Percentiles rank a stretch among this genome's conserved stretches.
Evolutionary conservation across 2,329 filamentous ascomycete genomes (phyloP).

Genomic region (Gaeumannomyces tritici): DNA sequence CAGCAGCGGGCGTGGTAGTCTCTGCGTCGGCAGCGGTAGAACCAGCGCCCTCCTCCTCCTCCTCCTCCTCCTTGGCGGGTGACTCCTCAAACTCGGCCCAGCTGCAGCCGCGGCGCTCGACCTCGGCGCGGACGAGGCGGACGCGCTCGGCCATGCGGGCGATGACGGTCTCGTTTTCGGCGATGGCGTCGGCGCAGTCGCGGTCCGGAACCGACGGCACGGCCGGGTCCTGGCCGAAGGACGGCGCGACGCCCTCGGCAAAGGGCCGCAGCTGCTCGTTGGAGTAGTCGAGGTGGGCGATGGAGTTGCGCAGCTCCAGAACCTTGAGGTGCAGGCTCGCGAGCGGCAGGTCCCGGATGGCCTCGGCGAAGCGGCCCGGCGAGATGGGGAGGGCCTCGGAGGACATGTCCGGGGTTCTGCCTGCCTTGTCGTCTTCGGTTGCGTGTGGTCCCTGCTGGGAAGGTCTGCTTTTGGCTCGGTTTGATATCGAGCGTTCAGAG

Average conservation of each 20-base stretch:
- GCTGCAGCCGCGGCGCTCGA: slow-evolving; percentile 45
- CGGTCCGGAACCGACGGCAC: slow-evolving; percentile 38
- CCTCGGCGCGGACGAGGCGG: slow-evolving; percentile 52
- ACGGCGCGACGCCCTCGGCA: slow-evolving; percentile 38
- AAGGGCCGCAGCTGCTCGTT: slow-evolving; percentile 65
- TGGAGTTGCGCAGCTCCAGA: slow-evolving; percentile 65
- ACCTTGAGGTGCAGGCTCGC: slow-evolving; percentile 63
- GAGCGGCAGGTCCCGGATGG: slow-evolving; percentile 57
- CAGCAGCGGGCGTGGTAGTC: background rate
- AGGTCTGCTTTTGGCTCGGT: too few species aligned
- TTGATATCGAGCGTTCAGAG: too few species aligned
- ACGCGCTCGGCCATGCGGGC: slow-evolving; percentile 58
- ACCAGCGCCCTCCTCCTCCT: background rate
- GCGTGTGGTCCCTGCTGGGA: too few species aligned
- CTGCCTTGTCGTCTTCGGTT: background rate
- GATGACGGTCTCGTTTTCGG: slow-evolving; percentile 62
- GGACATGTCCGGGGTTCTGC: slow-evolving; percentile 38
- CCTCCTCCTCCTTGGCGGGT: slow-evolving; percentile 24
- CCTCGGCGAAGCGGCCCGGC: slow-evolving; percentile 53
- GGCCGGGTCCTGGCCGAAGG: slow-evolving; percentile 14
- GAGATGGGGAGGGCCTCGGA: slow-evolving; percentile 51
- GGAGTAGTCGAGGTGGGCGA: slow-evolving; percentile 63
- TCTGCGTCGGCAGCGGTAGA: background rate
- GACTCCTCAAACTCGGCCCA: slow-evolving; percentile 46
- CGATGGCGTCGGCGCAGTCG: slow-evolving; percentile 65